Evolutionary conservation across 345 rosid genomes (phyloP), one percentile per base, ranked within the genome.

Genomic region (Boechera divaricarpa): DNA sequence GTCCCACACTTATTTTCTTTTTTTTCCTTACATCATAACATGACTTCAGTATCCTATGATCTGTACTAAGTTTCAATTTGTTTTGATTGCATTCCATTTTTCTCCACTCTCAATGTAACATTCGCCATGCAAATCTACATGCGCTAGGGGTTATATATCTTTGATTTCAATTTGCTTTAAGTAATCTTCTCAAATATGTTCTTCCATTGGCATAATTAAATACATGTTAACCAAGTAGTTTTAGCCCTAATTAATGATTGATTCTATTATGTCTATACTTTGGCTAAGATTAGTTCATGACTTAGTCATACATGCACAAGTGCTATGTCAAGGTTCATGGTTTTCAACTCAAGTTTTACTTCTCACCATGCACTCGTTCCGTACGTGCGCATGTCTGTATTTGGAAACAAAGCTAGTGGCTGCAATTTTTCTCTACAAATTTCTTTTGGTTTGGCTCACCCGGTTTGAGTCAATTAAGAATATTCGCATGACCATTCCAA

Each of bases 21-120:
- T 52, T 36, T 45, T 10, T 16, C 59, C 52, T 69, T 69, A 62
- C 70, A 69, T 69, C 75, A 76, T 76, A 51, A 60, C 16, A 16
- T 16, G 16, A 60, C 63, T 60, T 69, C 61, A 63, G 76, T 28
- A 77, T 77, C 76, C 44, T 63, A 55, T 63, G 65, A 70, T 52
- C 42, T 69, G 63, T 69, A 68, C 75, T 69, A 63, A 4, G 74
- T 62, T 53, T 42, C 28, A n/a, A 1, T 42, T 49, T 76, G 54
- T 21, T 55, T 77, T 76, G 28, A 38, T 63, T 77, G 66, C 75
- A 70, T 54, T 69, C 51, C 70, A 63, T 70, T 56, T 53, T 31
- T 48, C 62, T 59, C 68, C 35, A 66, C 66, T 35, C 51, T 44
- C 7, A 11, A 15, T 73, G 55, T 18, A 18, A 44, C 52, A 75